Base-by-base conservation (phyloP, 176 grass and related monocot genomes). In the Carex kokanica region DNA sequence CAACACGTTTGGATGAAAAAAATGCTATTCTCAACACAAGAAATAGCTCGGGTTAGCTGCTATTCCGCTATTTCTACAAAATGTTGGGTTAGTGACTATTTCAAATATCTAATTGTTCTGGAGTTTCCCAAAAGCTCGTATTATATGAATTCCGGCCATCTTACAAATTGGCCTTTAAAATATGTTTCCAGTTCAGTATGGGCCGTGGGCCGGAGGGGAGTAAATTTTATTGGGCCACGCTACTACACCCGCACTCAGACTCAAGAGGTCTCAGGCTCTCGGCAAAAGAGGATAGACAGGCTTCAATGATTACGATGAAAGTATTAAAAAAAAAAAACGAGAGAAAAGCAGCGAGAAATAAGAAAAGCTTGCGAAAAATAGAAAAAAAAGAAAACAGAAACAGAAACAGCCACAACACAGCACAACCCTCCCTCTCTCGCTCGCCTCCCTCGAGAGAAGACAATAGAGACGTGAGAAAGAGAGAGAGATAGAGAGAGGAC, bases 241-340 rank as follows among this genome's bases (percentile, higher is more conserved):
- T 73, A 24, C 6, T 9, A 68, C 1, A 68, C 41, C n/a, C 34
- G 3, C 41, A 49, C n/a, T 73, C 8, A 23, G 3, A n/a, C n/a
- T n/a, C n/a, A n/a, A n/a, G n/a, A 45, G 29, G 32, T 71, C 20
- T 70, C 7, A 43, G 18, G 18, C 16, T 41, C n/a, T 17, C 1
- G 49, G 40, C 16, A 47, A 21, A 47, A 38, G 13, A 68, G 16
- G 29, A 79, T 32, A 38, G 45, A 15, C 57, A 81, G 78, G 56
- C 77, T 57, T 32, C 77, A 81, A 81, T 81, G 32, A 81, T 81
- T 64, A 81, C n/a, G 13, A 34, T 81, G 3, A 81, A 81, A 70
- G 1, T 40, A 64, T 38, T 81, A 81, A 61, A 64, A 51, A n/a
- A n/a, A n/a, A 64, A 82, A 82, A 12, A 61, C 60, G 25, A 40